Evolutionary conservation across 2,329 filamentous ascomycete genomes (phyloP).

Genomic region (Sporothrix dimorphospora): DNA sequence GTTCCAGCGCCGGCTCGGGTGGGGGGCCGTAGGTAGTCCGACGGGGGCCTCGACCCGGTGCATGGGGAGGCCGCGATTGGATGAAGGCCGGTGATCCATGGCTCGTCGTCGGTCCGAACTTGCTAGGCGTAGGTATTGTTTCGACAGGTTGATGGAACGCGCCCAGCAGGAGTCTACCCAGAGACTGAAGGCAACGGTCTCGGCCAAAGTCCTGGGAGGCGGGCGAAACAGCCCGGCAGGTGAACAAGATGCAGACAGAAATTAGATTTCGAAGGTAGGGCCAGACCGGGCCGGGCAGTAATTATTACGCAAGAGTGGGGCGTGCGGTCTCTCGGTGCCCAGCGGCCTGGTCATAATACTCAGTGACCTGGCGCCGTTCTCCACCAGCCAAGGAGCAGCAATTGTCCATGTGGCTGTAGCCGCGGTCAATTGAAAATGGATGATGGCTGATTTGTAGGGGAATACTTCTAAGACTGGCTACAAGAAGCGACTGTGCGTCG

Average conservation of each 20-base stretch:
- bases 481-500: too few relatives aligned
- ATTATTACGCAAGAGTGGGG: background rate
- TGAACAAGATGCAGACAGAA: background rate
- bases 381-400: background rate
- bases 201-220: background rate
- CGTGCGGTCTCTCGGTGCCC: background rate
- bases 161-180: background rate
- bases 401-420: background rate
- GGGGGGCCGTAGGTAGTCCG: background rate
- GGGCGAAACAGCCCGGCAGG: background rate
- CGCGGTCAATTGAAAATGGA: background rate
- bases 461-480: background rate
- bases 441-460: background rate
- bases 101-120: background rate
- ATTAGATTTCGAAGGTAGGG: background rate
- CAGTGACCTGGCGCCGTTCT: background rate
- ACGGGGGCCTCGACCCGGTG: background rate
- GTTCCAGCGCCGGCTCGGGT: background rate
- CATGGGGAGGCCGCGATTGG: constrained; percentile 3
- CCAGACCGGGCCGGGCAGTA: background rate
- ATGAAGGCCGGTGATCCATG: background rate
- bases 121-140: background rate
- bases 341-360: background rate
- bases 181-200: background rate
- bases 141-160: background rate